phyloP scores from a whole-genome alignment of 257 asterid species.

The Rhazya stricta region DNA sequence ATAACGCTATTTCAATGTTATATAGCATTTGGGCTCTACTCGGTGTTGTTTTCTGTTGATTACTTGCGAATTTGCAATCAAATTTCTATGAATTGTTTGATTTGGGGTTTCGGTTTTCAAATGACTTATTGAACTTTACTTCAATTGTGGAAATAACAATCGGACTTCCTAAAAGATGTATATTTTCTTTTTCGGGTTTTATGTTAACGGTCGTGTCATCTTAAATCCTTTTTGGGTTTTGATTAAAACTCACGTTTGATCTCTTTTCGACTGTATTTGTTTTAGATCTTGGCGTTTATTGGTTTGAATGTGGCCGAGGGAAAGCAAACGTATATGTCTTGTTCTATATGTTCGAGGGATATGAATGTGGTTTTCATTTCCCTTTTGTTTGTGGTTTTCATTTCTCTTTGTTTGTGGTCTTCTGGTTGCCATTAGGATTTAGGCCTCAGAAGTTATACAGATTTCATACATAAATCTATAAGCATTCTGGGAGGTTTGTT shows the following conservation, averaged over 20 bases:
- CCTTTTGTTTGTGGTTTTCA: neutral
- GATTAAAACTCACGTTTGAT: neutral
- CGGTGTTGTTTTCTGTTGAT: neutral
- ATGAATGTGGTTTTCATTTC: neutral
- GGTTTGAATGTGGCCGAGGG: neutral
- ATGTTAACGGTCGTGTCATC: neutral
- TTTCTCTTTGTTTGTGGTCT: neutral
- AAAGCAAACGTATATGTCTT: neutral
- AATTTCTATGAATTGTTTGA: neutral
- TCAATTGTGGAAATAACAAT: neutral
- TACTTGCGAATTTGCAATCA: neutral
- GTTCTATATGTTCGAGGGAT: neutral
- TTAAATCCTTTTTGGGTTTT: constrained; percentile 5
- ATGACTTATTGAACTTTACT: neutral
- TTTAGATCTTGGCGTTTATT: constrained; percentile 5
- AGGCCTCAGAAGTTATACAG: neutral
- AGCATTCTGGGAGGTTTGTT: neutral
- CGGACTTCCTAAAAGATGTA: neutral
- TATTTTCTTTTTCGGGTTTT: neutral
- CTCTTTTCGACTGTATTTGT: neutral
- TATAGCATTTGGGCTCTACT: neutral
- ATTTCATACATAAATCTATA: neutral
- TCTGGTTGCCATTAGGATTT: neutral
- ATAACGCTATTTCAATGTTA: neutral
- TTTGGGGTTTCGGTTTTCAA: neutral